These are phyloP conservation scores for Halophytophthora polymorphica DNA, from an alignment of 352 stramenopile species.

Conservation along the genomic window DNA sequence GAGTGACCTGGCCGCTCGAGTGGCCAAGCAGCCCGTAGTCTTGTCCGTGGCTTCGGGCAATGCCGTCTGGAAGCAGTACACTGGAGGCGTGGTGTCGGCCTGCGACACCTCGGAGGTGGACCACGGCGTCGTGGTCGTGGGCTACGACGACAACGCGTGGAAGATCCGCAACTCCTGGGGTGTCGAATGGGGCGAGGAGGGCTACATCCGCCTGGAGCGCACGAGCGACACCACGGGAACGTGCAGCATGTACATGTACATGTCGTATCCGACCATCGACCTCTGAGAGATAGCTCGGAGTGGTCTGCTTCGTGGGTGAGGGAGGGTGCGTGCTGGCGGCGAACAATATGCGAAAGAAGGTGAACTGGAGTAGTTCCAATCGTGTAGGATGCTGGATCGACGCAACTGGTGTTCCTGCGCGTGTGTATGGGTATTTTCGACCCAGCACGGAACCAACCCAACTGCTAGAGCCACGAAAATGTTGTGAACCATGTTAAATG, in stretches of 20 bases:
- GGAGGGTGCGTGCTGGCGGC: conserved; percentile 5
- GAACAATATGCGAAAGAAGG: conserved; percentile 2
- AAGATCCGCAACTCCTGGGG: conserved; percentile 99
- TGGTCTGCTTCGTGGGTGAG: conserved; percentile 8
- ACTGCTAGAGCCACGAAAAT: too few species aligned
- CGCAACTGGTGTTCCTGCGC: too few species aligned
- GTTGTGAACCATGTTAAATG: too few species aligned
- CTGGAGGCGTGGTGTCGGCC: conserved; percentile 82
- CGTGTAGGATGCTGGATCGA: too few species aligned
- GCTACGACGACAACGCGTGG: conserved; percentile 90
- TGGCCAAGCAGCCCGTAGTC: conserved; percentile 86
- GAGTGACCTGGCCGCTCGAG: conserved; percentile 20
- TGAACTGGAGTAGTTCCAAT: conserved; percentile 1
- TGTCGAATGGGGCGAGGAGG: conserved; percentile 88
- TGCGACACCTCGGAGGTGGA: conserved; percentile 88
- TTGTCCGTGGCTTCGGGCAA: conserved; percentile 94
- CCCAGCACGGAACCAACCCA: too few species aligned
- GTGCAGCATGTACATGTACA: conserved; percentile 59
- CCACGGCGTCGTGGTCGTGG: conserved; percentile 96
- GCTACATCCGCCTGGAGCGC: conserved; percentile 93
- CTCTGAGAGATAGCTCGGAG: conserved; percentile 1
- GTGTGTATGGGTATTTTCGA: too few species aligned
- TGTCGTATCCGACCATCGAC: conserved; percentile 47
- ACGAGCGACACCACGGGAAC: conserved; percentile 58
- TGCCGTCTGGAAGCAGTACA: conserved; percentile 97